Percentiles rank a stretch among this genome's conserved stretches.
Conservation (phyloP, 2,329 filamentous ascomycete species). For the Fusarium lateritium region DNA sequence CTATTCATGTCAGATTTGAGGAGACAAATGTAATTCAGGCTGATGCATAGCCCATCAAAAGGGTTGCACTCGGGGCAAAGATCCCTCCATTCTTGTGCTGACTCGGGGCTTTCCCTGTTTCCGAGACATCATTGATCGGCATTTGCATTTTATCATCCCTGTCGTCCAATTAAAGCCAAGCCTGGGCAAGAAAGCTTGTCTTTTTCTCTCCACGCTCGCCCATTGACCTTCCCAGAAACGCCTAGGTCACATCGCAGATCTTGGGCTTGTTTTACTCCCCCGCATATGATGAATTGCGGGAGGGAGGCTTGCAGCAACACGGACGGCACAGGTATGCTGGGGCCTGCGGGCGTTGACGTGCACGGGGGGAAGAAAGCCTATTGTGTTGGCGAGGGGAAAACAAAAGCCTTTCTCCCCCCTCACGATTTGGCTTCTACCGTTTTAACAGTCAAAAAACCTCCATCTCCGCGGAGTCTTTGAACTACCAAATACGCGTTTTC, state of each 20-base stretch:
- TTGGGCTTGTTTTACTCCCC: constrained; percentile 18
- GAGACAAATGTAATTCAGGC: constrained; percentile 17
- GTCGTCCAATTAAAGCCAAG: constrained; percentile 33
- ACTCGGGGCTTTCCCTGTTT: constrained; percentile 32
- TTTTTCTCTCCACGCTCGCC: constrained; percentile 20
- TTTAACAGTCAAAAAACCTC: background rate
- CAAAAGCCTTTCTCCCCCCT: constrained; percentile 19
- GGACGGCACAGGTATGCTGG: background rate
- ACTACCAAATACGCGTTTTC: background rate
- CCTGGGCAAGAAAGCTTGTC: constrained; percentile 25
- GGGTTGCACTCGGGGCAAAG: constrained; percentile 27
- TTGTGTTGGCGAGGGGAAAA: constrained; percentile 13
- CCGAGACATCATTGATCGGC: constrained; percentile 31
- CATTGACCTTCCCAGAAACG: constrained; percentile 38
- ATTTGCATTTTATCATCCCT: background rate
- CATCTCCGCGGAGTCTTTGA: constrained; percentile 1
- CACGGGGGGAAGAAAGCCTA: background rate
- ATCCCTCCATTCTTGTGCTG: constrained; percentile 1
- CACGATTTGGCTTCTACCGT: background rate
- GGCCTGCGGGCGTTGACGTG: constrained; percentile 27
- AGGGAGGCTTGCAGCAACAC: background rate
- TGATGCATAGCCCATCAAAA: constrained; percentile 10
- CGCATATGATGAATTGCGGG: constrained; percentile 25
- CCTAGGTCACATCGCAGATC: constrained; percentile 38
- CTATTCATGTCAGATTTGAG: constrained; percentile 25